phyloP scores from a whole-genome alignment of 2,329 filamentous ascomycete species.

The Botrytis paeoniae region DNA sequence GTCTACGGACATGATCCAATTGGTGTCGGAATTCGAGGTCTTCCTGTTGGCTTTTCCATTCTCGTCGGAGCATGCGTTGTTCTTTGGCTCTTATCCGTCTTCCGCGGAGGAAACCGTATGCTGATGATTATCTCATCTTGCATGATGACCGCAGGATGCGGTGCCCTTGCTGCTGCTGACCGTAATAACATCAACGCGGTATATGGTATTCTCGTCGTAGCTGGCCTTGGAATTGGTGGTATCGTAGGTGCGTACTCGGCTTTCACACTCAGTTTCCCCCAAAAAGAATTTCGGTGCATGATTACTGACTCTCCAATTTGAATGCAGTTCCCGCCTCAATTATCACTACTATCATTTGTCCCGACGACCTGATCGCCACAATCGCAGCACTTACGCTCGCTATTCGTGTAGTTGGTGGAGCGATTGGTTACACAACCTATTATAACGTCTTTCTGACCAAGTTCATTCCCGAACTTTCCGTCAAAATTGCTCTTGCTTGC shows the following conservation, averaged over 20 bases:
- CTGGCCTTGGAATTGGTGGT: slow-evolving; percentile 60
- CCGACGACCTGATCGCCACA: slow-evolving; percentile 67
- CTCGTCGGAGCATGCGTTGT: slow-evolving; percentile 58
- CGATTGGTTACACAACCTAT: slow-evolving; percentile 59
- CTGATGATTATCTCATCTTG: slow-evolving; percentile 58
- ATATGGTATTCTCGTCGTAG: slow-evolving; percentile 57
- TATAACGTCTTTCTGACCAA: slow-evolving; percentile 54
- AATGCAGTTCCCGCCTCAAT: slow-evolving; percentile 66
- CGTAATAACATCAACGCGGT: slow-evolving; percentile 53
- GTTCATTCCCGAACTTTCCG: slow-evolving; percentile 35
- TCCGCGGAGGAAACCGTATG: slow-evolving; percentile 55
- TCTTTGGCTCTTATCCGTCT: slow-evolving; percentile 56
- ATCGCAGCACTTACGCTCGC: slow-evolving; percentile 65
- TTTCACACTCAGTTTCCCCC: background rate
- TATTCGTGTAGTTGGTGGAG: slow-evolving; percentile 66
- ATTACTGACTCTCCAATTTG: background rate
- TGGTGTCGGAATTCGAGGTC: slow-evolving; percentile 59
- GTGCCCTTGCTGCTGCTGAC: slow-evolving; percentile 50
- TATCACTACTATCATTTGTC: slow-evolving; percentile 67
- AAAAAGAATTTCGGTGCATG: too few species aligned
- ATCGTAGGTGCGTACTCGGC: slow-evolving; percentile 56
- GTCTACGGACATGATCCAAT: slow-evolving; percentile 64
- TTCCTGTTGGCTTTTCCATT: slow-evolving; percentile 63
- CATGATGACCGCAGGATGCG: slow-evolving; percentile 62
- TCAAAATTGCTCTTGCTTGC: slow-evolving; percentile 29